phyloP scores from a whole-genome alignment of 306 rosid genomes.

The Delonix regia region DNA sequence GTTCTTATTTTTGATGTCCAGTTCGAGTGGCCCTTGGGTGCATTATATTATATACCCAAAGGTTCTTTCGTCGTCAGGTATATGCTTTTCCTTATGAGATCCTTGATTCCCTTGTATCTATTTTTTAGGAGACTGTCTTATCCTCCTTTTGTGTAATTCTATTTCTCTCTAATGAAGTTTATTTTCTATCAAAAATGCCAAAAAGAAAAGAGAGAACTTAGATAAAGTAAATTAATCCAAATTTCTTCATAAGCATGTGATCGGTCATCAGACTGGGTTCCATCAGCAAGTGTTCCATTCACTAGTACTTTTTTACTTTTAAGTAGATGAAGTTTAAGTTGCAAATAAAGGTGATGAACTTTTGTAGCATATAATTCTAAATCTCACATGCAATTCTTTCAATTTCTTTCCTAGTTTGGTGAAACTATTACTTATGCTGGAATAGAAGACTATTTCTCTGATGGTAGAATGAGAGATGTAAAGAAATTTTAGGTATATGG shows the following conservation, averaged over 20 bases:
- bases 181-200: neutral
- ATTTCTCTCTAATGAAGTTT: neutral
- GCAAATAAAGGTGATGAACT: neutral
- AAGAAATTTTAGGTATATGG: neutral
- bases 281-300: neutral
- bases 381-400: neutral
- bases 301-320: neutral
- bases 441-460: neutral
- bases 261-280: too few species aligned
- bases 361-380: constrained; percentile 16
- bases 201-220: neutral
- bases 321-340: constrained; percentile 3
- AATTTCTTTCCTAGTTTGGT: constrained; percentile 13
- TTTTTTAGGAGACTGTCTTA: neutral
- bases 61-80: constrained; percentile 82
- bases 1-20: constrained; percentile 44
- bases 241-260: neutral
- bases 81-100: neutral
- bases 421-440: constrained; percentile 1
- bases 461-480: neutral
- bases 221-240: neutral
- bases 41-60: constrained; percentile 58
- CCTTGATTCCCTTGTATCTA: neutral
- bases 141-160: neutral
- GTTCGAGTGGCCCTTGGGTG: constrained; percentile 88